A percentile compares a stretch with the other conserved stretches of the same genome.
Evolutionary conservation across 2,329 filamentous ascomycete genomes (phyloP).

Genomic region (Nannizziopsis arthrosporioides): DNA sequence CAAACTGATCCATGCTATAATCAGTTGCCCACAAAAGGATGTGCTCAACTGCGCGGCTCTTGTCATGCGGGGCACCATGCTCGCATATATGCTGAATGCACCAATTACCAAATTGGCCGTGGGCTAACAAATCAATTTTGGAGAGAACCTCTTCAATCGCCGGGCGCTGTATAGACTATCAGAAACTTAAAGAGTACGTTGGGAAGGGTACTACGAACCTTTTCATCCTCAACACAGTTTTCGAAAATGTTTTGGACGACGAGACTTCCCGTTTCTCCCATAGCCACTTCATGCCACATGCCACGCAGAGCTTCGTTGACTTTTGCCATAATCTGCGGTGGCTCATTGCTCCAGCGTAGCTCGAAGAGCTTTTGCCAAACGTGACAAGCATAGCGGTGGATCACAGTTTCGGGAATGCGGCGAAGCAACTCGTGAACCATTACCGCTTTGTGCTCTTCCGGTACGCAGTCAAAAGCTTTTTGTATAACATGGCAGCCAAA

Average conservation of each 20-base stretch:
- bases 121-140: conserved; percentile 91
- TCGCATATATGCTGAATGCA: conserved; percentile 99
- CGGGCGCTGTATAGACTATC: conserved; percentile 54
- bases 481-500: conserved; percentile 98
- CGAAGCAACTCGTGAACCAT: conserved; percentile 98
- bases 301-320: conserved; percentile 90
- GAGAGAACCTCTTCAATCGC: conserved; percentile 93
- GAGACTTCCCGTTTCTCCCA: conserved; percentile 92
- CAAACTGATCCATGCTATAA: conserved; percentile 98
- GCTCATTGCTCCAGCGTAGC: conserved; percentile 85
- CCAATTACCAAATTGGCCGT: conserved; percentile 98
- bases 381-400: conserved; percentile 96
- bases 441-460: conserved; percentile 92
- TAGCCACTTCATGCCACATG: conserved; percentile 98
- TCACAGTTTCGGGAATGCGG: conserved; percentile 91
- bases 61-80: conserved; percentile 81
- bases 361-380: conserved; percentile 99
- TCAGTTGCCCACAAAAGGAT: conserved; percentile 87
- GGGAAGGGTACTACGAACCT: conserved; percentile 44
- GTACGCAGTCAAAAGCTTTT: conserved; percentile 95
- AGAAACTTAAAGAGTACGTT: conserved; percentile 2
- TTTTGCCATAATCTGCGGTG: conserved; percentile 95
- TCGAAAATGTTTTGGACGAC: conserved; percentile 99
- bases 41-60: conserved; percentile 86
- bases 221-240: conserved; percentile 96